Base-by-base conservation (phyloP, 2,329 filamentous ascomycete genomes). In the Septoria petroselini region DNA sequence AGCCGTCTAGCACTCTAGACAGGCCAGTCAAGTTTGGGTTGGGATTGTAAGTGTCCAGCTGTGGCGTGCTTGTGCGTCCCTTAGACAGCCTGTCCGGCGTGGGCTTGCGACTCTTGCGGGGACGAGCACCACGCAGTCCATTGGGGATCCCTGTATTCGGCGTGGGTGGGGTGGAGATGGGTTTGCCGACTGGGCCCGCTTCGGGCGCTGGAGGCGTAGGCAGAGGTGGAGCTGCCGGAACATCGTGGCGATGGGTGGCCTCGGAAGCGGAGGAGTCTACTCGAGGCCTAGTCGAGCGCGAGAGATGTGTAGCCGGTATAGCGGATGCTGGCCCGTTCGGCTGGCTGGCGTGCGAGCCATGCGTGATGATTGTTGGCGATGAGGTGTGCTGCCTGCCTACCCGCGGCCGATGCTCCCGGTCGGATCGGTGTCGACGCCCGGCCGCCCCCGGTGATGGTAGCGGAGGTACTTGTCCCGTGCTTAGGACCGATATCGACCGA, bases 391-490 rank as follows among this genome's bases (percentile, higher is more conserved):
- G 84, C 48, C 88, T 79, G 34, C 74, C 76, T 48, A 84, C 75
- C 55, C 82, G 79, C 7, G 85, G 84, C 43, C 83, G 73, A 41
- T 65, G 61, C 34, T 63, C 54, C 33, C 55, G 38, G 5, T 59
- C 57, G 8, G 52, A 41, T 5, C 60, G 58, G 19, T 65, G 59
- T 21, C 61, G 52, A 21, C 64, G 60, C 12, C 48, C 82, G 76
- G 77, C 76, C 51, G 77, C 79, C n/a, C 89, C 88, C 1, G 91
- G 91, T 0, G 91, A 95, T 0, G 91, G 89, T 38, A 96, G 74
- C 15, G 83, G 76, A 5, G 91, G 86, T 5, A 91, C 74, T 62
- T 93, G 87, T 14, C 88, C 90, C 1, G 88, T 91, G 43, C 78
- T 83, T 21, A 96, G 71, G 14, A 95, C 84, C 3, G 89, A 82